Base-by-base conservation (phyloP, 2,329 filamentous ascomycete genomes). In the Colletotrichum filicis region DNA sequence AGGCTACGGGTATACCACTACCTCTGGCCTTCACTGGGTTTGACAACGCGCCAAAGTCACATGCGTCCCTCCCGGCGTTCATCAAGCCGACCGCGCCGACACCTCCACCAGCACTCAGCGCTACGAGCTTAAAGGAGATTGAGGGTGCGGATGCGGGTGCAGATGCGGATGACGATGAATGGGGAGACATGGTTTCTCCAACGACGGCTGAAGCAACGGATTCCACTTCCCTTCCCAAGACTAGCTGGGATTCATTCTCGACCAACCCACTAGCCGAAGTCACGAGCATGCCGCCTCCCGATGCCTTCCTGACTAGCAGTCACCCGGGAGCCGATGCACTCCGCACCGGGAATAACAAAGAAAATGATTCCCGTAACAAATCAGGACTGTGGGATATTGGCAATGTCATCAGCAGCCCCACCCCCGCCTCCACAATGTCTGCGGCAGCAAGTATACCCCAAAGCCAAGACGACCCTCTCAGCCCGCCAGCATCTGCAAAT, bases 161-260 rank as follows among this genome's bases (percentile, higher is more conserved):
- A 0, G 79, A 79, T 0, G 81, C 83, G 6, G 82, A 89, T 5
- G 87, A 89, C 2, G 88, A 90, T 57, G 89, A 91, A 49, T 91
- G 89, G 89, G 89, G 89, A 2, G 89, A 91, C 73, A 91, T 91
- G 89, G 83, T 91, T 1, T 83, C 82, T 8, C 86, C 85, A 4
- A 84, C 83, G 66, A 64, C 73, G 32, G 72, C 55, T 5, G 67
- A 74, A 55, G 63, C 28, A n/a, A 61, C 66, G 11, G 60, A 70
- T 49, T 70, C 60, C 2, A 61, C 56, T 19, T 73, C 70, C 24
- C 22, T 73, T 28, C 66, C 70, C 19, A 73, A 73, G 56, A 73
- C 70, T 6, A 70, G 66, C 28, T 70, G 70, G 70, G 70, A 73
- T 56, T 70, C 70, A 5, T 70, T 73, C 22, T 73, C 70, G 32